Base-by-base conservation (phyloP, 108 stramenopile genomes). In the Bacterosira constricta region DNA sequence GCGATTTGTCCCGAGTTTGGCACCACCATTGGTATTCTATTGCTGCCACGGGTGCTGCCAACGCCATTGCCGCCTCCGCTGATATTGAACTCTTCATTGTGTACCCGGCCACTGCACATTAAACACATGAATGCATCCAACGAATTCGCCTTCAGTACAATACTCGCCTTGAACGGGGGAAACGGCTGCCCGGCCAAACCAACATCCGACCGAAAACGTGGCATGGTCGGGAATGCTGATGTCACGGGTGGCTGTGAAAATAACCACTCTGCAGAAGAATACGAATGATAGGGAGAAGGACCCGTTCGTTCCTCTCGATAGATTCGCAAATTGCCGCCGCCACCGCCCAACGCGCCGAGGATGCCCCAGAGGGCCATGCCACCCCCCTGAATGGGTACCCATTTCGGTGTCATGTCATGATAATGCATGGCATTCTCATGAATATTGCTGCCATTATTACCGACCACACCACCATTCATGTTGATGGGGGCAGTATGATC, bases 71-170 rank as follows among this genome's bases (percentile, higher is more conserved):
- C 36, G 18, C 36, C 27, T 27, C 51, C 32, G 35, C 35, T 39
- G 67, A 45, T 41, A 39, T 13, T 37, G 21, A 47, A 26, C 20
- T 53, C 39, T 30, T 26, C 34, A n/a, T 77, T 32, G 26, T 21
- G 15, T 12, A 89, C 65, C 60, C 86, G 70, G 30, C 75, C 83
- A 53, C 75, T 72, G 45, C 86, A 88, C 92, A 93, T 93, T 42
- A 94, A 71, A 59, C 88, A 91, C 79, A 91, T 83, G 70, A 96
- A 96, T 6, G 91, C 91, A 65, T 94, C 90, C 25, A 88, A 47
- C 17, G 88, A 83, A 15, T 79, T 83, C 9, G 86, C 82, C 37
- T 85, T 80, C n/a, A 96, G 50, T 12, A 88, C 86, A 10, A 91
- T 20, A 37, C 87, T 89, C 18, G 87, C 63, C 67, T 88, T 86